phyloP scores from a whole-genome alignment of 129 eudicot species.

The Scalesia atractyloides region DNA sequence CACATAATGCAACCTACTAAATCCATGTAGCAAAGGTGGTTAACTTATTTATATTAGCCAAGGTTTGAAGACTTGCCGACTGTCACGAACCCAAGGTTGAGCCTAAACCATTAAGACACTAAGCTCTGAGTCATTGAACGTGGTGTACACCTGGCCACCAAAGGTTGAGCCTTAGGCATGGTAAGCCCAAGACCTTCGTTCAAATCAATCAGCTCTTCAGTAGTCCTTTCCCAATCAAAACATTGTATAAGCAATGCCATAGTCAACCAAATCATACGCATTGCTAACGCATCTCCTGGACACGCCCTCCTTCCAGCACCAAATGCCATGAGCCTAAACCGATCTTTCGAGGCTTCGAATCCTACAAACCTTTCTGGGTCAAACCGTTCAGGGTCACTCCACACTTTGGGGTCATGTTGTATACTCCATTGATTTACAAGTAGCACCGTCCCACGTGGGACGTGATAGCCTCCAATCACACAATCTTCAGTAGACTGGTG shows the following conservation, averaged over 20 bases:
- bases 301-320: slow-evolving; percentile 21
- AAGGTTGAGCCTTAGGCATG: slow-evolving; percentile 36
- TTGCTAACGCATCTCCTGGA: slow-evolving; percentile 11
- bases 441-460: slow-evolving; percentile 54
- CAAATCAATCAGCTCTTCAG: slow-evolving; percentile 50
- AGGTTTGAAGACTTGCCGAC: too few relatives aligned
- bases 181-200: slow-evolving; percentile 36
- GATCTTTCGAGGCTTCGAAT: slow-evolving; percentile 23
- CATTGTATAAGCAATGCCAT: slow-evolving; percentile 27
- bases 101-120: not conserved
- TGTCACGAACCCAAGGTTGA: too few relatives aligned
- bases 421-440: slow-evolving; percentile 45
- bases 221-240: slow-evolving; percentile 28
- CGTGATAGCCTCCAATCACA: slow-evolving; percentile 45
- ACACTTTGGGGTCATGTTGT: slow-evolving; percentile 44
- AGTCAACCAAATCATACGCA: slow-evolving; percentile 28
- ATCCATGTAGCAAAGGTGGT: too few relatives aligned
- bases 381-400: slow-evolving; percentile 47
- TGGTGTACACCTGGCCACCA: slow-evolving; percentile 37
- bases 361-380: slow-evolving; percentile 50
- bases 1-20: too few relatives aligned
- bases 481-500: slow-evolving; percentile 43
- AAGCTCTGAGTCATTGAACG: slow-evolving; percentile 10
- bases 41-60: too few relatives aligned
- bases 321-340: slow-evolving; percentile 58